Evolutionary conservation across 164 flowering plant species (phyloP).

Genomic region (Annona cherimola): DNA sequence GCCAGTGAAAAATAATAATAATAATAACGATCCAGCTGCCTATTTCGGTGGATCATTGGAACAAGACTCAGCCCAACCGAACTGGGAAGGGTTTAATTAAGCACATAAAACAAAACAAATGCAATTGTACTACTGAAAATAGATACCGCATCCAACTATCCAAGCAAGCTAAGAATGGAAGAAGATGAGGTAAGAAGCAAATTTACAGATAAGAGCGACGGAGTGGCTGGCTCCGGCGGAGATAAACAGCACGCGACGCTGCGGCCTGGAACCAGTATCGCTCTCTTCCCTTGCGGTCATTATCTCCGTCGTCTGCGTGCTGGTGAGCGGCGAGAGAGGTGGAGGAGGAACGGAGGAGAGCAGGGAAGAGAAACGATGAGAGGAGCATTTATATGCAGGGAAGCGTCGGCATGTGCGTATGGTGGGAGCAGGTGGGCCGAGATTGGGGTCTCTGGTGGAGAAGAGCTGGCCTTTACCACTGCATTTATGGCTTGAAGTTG

Average conservation of each 20-base stretch:
- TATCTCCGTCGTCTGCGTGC: neutral
- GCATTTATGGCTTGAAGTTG: neutral
- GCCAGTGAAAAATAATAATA: no score
- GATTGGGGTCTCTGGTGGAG: neutral
- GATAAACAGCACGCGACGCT: slow-evolving; percentile 54
- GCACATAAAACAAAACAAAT: no score
- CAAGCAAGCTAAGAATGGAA: neutral
- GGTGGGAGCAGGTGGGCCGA: neutral
- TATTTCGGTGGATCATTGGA: no score
- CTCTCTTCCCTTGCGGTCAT: neutral
- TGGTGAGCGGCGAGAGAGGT: neutral
- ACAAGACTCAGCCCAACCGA: no score
- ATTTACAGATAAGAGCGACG: slow-evolving; percentile 74
- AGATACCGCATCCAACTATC: neutral
- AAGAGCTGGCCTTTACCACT: neutral
- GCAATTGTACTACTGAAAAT: no score
- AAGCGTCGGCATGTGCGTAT: neutral
- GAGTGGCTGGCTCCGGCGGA: slow-evolving; percentile 99
- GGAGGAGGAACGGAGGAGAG: neutral
- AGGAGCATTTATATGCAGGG: neutral
- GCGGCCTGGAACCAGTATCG: slow-evolving; percentile 10
- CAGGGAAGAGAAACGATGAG: neutral
- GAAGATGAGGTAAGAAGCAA: slow-evolving; percentile 5
- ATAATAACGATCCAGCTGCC: no score
- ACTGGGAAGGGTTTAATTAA: no score